phyloP scores from a whole-genome alignment of 2,329 filamentous ascomycete genomes.

The Fusarium xyrophilum region DNA sequence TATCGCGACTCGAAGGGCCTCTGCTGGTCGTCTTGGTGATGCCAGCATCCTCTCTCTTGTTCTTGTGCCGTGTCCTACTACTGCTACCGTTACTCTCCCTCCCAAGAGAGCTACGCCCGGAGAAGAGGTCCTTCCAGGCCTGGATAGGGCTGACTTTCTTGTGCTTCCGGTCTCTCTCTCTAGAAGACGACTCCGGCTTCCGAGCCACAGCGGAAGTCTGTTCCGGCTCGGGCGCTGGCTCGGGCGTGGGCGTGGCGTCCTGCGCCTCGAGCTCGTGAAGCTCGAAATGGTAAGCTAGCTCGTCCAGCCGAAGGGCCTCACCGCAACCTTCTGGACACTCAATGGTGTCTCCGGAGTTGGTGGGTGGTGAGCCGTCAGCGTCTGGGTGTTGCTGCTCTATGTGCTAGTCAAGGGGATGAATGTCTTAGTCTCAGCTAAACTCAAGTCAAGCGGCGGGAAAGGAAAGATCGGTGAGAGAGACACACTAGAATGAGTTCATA shows the following conservation, averaged over 20 bases:
- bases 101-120: slow-evolving; percentile 3
- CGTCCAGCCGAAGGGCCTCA: slow-evolving; percentile 52
- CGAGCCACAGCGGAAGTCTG: slow-evolving; percentile 5
- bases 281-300: slow-evolving; percentile 37
- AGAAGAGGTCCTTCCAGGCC: slow-evolving; percentile 38
- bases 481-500: slow-evolving; percentile 48
- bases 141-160: slow-evolving; percentile 28
- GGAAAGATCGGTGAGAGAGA: slow-evolving; percentile 1
- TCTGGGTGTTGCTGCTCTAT: slow-evolving; percentile 42
- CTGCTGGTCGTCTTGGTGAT: slow-evolving; percentile 5
- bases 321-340: slow-evolving; percentile 56
- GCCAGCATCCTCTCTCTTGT: slow-evolving; percentile 31
- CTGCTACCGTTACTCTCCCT: slow-evolving; percentile 25
- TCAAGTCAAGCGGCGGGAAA: neutral
- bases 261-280: slow-evolving; percentile 39
- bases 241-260: slow-evolving; percentile 24
- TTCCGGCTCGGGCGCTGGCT: slow-evolving; percentile 19
- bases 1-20: slow-evolving; percentile 1
- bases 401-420: slow-evolving; percentile 33
- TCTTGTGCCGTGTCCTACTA: slow-evolving; percentile 34
- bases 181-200: slow-evolving; percentile 14
- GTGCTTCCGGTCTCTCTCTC: slow-evolving; percentile 18
- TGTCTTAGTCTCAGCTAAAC: slow-evolving; percentile 21
- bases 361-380: slow-evolving; percentile 22
- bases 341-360: slow-evolving; percentile 10